Base-by-base conservation (phyloP, 2,329 filamentous ascomycete species). In the Stromatinia cepivora region DNA sequence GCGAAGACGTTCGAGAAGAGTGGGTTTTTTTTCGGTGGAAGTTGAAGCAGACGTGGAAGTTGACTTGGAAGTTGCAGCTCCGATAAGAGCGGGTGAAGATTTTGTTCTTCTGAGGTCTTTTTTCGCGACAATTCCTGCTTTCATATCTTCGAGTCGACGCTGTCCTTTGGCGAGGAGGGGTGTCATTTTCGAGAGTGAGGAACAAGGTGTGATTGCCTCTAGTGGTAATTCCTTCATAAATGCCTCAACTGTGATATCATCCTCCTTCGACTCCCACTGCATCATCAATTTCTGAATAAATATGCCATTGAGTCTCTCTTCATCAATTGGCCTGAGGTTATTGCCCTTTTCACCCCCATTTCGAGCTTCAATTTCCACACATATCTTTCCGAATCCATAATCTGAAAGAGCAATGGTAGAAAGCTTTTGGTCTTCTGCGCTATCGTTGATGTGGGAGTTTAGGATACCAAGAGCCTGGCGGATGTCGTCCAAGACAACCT, bases 1-100 rank as follows among this genome's bases (percentile, higher is more conserved):
- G 72, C 90, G 89, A 72, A 96, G 86, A 62, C 91, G 89, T 78
- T 94, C 91, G 69, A 95, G 84, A 34, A 96, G 86, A 66, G 87
- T 87, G 81, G 90, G 88, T 64, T 80, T 88, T 83, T 58, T 80
- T 71, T 79, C 75, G 72, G 76, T 65, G 72, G 78, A n/a, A 39
- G 7, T 28, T n/a, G 53, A 50, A 57, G 31, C 1, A 36, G 28
- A 58, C 31, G 76, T 64, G 72, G 78, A 9, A 50, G 6, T 39
- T 5, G 62, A 48, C 31, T 11, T 34, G 64, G 17, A 39, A 52
- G 46, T 52, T 9, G 61, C 31, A 48, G 46, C 46, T 63, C 39
- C 13, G 17, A 63, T 52, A 20, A 63, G 61, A 52, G 61, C 61
- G 1, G 61, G 61, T 3, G 61, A 63, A 20, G 77, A 73, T 36